A percentile compares a stretch with the other conserved stretches of the same genome.
phyloP scores from a whole-genome alignment of 768 basidiomycete genomes.

The Leccinellum rugosiceps region DNA sequence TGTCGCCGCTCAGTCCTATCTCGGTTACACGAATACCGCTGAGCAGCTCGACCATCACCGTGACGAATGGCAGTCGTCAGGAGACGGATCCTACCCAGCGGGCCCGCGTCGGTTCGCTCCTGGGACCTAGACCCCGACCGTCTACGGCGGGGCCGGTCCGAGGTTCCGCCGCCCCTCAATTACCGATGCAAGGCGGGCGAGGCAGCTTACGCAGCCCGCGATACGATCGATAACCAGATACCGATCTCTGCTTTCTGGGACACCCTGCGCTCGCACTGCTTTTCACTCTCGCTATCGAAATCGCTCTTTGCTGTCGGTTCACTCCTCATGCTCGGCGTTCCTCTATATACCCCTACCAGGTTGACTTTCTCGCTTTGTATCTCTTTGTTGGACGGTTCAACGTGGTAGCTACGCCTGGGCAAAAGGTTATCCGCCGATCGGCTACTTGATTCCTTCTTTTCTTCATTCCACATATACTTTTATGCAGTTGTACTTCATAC shows the following conservation, averaged over 20 bases:
- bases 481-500: constrained; percentile 14
- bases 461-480: constrained; percentile 1
- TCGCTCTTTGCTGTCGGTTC: background rate
- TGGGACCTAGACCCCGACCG: constrained; percentile 31
- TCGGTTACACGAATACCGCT: background rate
- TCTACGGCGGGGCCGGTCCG: constrained; percentile 20
- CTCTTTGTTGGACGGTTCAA: background rate
- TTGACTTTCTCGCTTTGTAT: background rate
- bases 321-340: background rate
- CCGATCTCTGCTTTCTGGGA: constrained; percentile 20
- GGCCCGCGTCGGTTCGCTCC: constrained; percentile 20
- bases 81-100: background rate
- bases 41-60: background rate
- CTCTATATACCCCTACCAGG: constrained; percentile 15
- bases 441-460: background rate
- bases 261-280: background rate
- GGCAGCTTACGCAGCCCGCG: constrained; percentile 13
- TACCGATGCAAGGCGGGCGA: constrained; percentile 34
- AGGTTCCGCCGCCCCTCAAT: constrained; percentile 19
- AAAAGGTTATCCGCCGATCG: background rate
- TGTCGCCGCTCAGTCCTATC: constrained; percentile 20
- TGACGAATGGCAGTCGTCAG: background rate
- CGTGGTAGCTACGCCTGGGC: background rate
- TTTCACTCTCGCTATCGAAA: constrained; percentile 9
- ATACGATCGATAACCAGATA: background rate